Percentiles rank a stretch among this genome's conserved stretches.
phyloP scores from a whole-genome alignment of 495 filamentous ascomycete species.

The Neurospora hispaniola region DNA sequence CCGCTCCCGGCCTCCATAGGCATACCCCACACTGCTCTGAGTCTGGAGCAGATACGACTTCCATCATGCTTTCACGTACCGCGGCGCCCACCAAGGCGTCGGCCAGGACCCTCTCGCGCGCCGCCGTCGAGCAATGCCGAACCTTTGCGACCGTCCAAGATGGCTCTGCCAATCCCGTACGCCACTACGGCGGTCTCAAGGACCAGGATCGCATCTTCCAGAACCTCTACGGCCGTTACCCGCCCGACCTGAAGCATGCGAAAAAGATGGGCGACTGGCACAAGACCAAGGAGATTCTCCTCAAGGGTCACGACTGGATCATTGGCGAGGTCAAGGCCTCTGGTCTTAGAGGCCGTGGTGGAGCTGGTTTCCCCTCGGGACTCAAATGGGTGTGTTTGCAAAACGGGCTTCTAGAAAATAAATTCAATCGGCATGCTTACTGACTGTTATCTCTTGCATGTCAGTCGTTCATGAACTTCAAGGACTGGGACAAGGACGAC shows the following conservation, averaged over 20 bases:
- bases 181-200: slow-evolving; percentile 71
- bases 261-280: slow-evolving; percentile 99
- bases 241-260: slow-evolving; percentile 80
- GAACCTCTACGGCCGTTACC: slow-evolving; percentile 91
- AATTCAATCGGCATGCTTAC: slow-evolving; percentile 10
- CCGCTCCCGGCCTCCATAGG: slow-evolving; percentile 25
- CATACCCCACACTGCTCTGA: slow-evolving; percentile 32
- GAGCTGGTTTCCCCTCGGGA: slow-evolving; percentile 94
- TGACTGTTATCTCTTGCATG: slow-evolving; percentile 11
- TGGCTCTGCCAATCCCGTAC: slow-evolving; percentile 50
- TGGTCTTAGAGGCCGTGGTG: slow-evolving; percentile 88
- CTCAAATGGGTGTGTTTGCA: slow-evolving; percentile 81
- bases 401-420: background rate
- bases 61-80: slow-evolving; percentile 39
- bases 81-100: slow-evolving; percentile 34
- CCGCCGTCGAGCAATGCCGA: slow-evolving; percentile 18
- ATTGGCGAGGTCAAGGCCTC: slow-evolving; percentile 95
- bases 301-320: slow-evolving; percentile 98
- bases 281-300: slow-evolving; percentile 95
- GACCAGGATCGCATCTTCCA: slow-evolving; percentile 98
- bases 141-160: slow-evolving; percentile 84
- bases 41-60: slow-evolving; percentile 27
- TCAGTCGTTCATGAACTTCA: slow-evolving; percentile 99
- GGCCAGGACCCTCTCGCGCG: slow-evolving; percentile 29
- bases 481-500: slow-evolving; percentile 97